Conservation (phyloP, 1,284 basidiomycete genomes). For the Cryptococcus jaspeensis region DNA sequence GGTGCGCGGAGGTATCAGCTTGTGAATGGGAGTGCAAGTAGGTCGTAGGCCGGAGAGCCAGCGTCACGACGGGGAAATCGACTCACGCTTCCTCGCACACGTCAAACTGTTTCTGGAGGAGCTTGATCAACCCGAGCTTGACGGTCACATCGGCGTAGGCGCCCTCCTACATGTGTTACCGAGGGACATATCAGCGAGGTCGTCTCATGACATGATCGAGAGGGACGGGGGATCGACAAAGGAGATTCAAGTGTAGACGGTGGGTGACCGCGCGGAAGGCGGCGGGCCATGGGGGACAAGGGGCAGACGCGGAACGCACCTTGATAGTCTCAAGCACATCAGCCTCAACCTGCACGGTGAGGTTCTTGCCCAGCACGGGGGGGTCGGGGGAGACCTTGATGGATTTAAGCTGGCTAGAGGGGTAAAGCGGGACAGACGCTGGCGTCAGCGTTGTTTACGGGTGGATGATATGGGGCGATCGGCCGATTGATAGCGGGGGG, state of each 20-base stretch:
- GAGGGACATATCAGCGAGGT: neutral
- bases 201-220: too few species aligned
- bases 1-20: neutral
- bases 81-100: slow-evolving; percentile 90
- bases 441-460: neutral
- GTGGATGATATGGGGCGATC: neutral
- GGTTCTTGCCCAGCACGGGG: slow-evolving; percentile 72
- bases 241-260: too few species aligned
- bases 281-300: too few species aligned
- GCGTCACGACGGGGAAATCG: too few species aligned
- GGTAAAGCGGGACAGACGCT: neutral
- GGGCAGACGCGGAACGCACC: slow-evolving; percentile 55
- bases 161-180: slow-evolving; percentile 65
- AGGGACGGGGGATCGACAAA: neutral
- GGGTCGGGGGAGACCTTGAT: slow-evolving; percentile 75
- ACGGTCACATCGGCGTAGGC: slow-evolving; percentile 82
- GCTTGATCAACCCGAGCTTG: slow-evolving; percentile 82
- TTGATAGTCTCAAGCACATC: slow-evolving; percentile 62
- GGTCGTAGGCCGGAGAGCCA: too few species aligned
- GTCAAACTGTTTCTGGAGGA: slow-evolving; percentile 77
- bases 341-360: slow-evolving; percentile 76
- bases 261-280: too few species aligned
- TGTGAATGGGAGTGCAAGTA: neutral
- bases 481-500: neutral
- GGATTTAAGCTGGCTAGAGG: slow-evolving; percentile 57